phyloP scores from a whole-genome alignment of 495 filamentous ascomycete genomes.

The Venustampulla echinocandica region DNA sequence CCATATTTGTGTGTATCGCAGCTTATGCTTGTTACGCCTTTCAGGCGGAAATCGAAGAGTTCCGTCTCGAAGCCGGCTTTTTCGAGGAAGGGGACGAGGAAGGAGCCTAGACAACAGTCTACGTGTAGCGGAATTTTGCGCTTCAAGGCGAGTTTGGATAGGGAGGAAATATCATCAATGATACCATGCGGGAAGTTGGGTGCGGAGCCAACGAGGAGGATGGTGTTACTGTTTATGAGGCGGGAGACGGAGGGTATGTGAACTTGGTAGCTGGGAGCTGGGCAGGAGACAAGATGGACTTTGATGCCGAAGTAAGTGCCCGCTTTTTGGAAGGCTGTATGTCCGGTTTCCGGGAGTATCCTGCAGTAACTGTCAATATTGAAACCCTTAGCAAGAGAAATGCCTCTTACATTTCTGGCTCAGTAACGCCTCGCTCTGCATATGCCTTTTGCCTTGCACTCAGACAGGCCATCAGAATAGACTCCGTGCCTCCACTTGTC shows the following conservation, averaged over 20 bases:
- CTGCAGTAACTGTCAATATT: constrained; percentile 35
- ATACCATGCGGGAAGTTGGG: constrained; percentile 98
- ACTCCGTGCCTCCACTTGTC: constrained; percentile 90
- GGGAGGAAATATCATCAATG: constrained; percentile 82
- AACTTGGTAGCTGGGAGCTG: constrained; percentile 77
- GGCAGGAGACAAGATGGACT: constrained; percentile 80
- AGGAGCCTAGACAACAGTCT: constrained; percentile 94
- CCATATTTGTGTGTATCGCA: constrained; percentile 99
- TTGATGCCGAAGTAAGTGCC: constrained; percentile 93
- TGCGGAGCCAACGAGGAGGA: constrained; percentile 88
- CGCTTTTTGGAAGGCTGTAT: constrained; percentile 95
- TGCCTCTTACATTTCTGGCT: constrained; percentile 79
- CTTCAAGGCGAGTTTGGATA: constrained; percentile 75
- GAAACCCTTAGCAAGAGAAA: neutral
- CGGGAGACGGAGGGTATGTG: constrained; percentile 66
- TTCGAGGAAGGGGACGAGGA: constrained; percentile 84
- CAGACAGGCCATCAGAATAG: constrained; percentile 89
- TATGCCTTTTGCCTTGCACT: constrained; percentile 84
- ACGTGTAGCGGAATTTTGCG: constrained; percentile 84
- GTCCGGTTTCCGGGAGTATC: constrained; percentile 89
- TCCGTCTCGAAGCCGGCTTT: constrained; percentile 81
- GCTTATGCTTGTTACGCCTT: constrained; percentile 87
- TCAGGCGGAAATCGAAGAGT: constrained; percentile 87
- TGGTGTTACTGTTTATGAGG: constrained; percentile 92
- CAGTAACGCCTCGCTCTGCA: constrained; percentile 72